Evolutionary conservation across 306 rosid genomes (phyloP).

Genomic region (Pueraria montana): DNA sequence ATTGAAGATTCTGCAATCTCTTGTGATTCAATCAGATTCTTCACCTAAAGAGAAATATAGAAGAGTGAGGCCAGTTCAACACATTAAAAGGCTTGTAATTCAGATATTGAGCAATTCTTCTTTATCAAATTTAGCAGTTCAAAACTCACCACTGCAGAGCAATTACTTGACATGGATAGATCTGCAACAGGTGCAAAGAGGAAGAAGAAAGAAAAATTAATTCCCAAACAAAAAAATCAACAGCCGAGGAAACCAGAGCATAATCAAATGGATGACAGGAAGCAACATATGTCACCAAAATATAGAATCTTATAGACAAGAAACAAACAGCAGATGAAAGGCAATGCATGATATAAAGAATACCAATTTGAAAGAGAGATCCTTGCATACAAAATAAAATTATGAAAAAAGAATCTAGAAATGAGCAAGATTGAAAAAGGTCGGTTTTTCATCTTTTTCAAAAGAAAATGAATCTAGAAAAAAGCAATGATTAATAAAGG

Average conservation of each 20-base stretch:
- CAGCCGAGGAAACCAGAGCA: not conserved
- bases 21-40: constrained; percentile 63
- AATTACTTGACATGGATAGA: constrained; percentile 63
- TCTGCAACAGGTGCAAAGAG: constrained; percentile 53
- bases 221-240: not conserved
- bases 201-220: constrained; percentile 43
- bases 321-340: constrained; percentile 9
- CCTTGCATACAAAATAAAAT: constrained; percentile 4
- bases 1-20: constrained; percentile 62
- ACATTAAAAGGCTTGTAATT: constrained; percentile 20
- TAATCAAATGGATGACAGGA: not conserved
- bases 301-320: not conserved
- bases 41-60: constrained; percentile 60
- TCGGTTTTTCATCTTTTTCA: not conserved
- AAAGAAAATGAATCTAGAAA: constrained; percentile 33
- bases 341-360: not conserved
- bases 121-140: constrained; percentile 29
- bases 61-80: not conserved
- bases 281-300: not conserved
- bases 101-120: constrained; percentile 11
- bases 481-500: not conserved
- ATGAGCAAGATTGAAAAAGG: not conserved
- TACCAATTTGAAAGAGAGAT: not conserved
- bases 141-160: constrained; percentile 64
- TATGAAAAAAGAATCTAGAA: not conserved